phyloP scores from a whole-genome alignment of 2,329 filamentous ascomycete species.

The Plectosphaerella sp. region DNA sequence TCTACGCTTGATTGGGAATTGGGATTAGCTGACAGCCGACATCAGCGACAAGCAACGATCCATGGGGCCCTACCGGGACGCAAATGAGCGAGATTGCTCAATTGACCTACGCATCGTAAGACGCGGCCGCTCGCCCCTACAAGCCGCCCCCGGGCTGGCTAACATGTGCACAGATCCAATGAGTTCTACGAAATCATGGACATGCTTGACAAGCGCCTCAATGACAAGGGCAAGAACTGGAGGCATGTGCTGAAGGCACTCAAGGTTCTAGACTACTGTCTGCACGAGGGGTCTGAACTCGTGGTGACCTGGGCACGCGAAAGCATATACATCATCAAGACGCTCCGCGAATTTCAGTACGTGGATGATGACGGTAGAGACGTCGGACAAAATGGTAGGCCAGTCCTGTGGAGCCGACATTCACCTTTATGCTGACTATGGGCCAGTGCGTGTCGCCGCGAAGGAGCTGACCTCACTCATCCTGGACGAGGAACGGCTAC shows the following conservation, averaged over 20 bases:
- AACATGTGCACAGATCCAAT: conserved; percentile 59
- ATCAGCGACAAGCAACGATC: conserved; percentile 93
- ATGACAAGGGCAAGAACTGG: conserved; percentile 99
- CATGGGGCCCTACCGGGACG: conserved; percentile 95
- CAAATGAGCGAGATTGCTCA: conserved; percentile 99
- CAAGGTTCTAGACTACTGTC: conserved; percentile 95
- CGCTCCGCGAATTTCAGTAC: conserved; percentile 92
- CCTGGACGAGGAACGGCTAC: conserved; percentile 87
- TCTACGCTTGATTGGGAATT: too few relatives aligned
- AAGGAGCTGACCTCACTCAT: conserved; percentile 93
- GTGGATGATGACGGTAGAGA: conserved; percentile 93
- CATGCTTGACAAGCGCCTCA: conserved; percentile 97
- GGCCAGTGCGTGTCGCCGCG: conserved; percentile 81
- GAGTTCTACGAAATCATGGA: conserved; percentile 99
- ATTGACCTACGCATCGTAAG: conserved; percentile 96
- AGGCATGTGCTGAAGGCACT: conserved; percentile 95
- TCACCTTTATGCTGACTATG: too few relatives aligned
- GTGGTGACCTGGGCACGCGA: conserved; percentile 97
- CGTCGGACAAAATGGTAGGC: conserved; percentile 90
- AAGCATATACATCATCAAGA: conserved; percentile 99
- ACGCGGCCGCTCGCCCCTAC: not conserved
- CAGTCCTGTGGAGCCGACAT: not conserved
- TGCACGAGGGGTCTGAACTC: conserved; percentile 94
- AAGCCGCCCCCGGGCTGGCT: not conserved
- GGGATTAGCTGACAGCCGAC: conserved; percentile 20